Base-by-base conservation (phyloP, 306 rosid species). In the Gynostemma pentaphyllum region DNA sequence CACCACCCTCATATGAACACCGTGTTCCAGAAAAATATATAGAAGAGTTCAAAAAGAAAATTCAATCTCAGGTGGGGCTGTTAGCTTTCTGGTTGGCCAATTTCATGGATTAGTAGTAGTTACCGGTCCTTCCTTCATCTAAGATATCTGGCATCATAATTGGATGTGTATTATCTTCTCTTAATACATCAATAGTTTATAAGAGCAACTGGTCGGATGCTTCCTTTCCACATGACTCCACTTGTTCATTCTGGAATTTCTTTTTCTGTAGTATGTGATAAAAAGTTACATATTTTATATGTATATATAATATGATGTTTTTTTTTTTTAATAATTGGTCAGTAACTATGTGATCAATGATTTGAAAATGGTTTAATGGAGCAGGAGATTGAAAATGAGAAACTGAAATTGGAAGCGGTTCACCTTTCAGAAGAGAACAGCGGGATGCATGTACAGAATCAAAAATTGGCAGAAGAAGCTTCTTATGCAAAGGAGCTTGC, bases 401-500 rank as follows among this genome's bases (percentile, higher is more conserved):
- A 80, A 16, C 81, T 89, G 56, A 94, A 83, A 76, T 78, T 94
- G 76, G 95, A 83, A 70, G 90, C 85, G 42, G 95, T 88, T 74
- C 91, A 83, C 32, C 77, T 80, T 54, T 89, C 95, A 1, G 99
- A 94, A 74, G 97, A 94, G 69, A 94, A 83, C 70, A 94, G 99
- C 68, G 99, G 97, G 49, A 54, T 94, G 76, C 86, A 46, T 34
- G 97, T 94, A 45, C 99, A 94, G 81, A 94, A 94, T 75, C 95
- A 86, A 71, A 94, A 94, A 77, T 80, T 94, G 62, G 85, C 97
- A 5, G 99, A 94, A 79, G 99, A 94, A 83, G 95, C 99, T 71
- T 87, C 89, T 50, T 94, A 94, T 73, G 99, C 99, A 44, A 94
- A 89, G 70, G 99, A 94, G 70, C 75, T 94, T 64, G 99, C 99